phyloP scores from a whole-genome alignment of 2,329 filamentous ascomycete species.

The Pseudofabraea citricarpa region DNA sequence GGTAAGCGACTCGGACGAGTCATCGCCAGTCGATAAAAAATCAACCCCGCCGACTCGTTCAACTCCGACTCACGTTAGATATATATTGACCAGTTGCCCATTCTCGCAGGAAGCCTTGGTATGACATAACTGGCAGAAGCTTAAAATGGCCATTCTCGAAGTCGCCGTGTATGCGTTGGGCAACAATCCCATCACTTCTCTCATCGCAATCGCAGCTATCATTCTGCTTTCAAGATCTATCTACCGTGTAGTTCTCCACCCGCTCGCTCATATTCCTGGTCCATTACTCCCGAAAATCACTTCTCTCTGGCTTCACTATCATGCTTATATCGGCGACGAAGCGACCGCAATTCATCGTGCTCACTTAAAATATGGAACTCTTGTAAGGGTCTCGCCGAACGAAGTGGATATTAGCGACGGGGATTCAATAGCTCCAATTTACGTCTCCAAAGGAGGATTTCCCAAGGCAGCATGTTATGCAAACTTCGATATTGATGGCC shows the following conservation, averaged over 20 bases:
- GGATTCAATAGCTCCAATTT: constrained; percentile 38
- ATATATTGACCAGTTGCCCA: no score
- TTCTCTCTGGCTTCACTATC: constrained; percentile 28
- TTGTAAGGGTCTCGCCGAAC: constrained; percentile 29
- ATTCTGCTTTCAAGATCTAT: constrained; percentile 16
- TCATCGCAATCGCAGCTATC: constrained; percentile 5
- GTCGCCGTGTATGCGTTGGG: neutral
- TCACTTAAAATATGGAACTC: constrained; percentile 27
- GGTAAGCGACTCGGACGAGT: no score
- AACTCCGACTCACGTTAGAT: no score
- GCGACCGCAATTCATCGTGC: constrained; percentile 16
- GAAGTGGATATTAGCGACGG: constrained; percentile 30
- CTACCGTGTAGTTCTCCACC: constrained; percentile 33
- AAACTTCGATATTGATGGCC: constrained; percentile 54
- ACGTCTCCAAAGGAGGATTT: constrained; percentile 47
- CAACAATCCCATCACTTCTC: constrained; percentile 3
- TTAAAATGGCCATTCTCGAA: constrained; percentile 3
- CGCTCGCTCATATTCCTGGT: constrained; percentile 34
- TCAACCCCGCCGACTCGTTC: no score
- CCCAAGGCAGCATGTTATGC: constrained; percentile 44
- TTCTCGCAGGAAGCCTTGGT: no score
- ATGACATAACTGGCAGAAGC: no score
- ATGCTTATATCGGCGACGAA: constrained; percentile 32
- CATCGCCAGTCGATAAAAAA: no score
- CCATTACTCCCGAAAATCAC: constrained; percentile 29